Evolutionary conservation across 2,329 filamentous ascomycete species (phyloP).

Genomic region (Zasmidium cellare): DNA sequence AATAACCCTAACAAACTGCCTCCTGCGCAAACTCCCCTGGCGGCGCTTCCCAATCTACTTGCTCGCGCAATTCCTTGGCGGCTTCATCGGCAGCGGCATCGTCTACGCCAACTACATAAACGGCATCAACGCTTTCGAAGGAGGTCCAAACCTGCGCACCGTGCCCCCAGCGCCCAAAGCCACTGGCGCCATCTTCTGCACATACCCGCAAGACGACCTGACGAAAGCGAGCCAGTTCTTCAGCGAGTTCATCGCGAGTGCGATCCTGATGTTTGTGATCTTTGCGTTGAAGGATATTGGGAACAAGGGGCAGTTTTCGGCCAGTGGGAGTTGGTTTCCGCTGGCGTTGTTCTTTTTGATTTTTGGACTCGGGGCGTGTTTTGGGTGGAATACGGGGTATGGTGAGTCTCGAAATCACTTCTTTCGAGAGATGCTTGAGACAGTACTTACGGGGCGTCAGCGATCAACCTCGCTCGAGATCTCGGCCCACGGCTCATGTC

Average conservation of each 20-base stretch:
- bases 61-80: slow-evolving; percentile 65
- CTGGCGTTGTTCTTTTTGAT: slow-evolving; percentile 65
- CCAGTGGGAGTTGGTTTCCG: slow-evolving; percentile 51
- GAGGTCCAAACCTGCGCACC: slow-evolving; percentile 59
- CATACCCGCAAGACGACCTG: slow-evolving; percentile 65
- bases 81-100: slow-evolving; percentile 57
- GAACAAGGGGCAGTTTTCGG: slow-evolving; percentile 36
- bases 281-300: slow-evolving; percentile 63
- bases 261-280: slow-evolving; percentile 68
- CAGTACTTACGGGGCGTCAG: slow-evolving; percentile 62
- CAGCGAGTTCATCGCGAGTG: slow-evolving; percentile 66
- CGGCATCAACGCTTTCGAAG: slow-evolving; percentile 62
- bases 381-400: slow-evolving; percentile 70
- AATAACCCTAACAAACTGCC: slow-evolving; percentile 68
- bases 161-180: slow-evolving; percentile 59
- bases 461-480: slow-evolving; percentile 67
- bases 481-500: slow-evolving; percentile 69
- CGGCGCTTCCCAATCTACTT: slow-evolving; percentile 68
- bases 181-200: slow-evolving; percentile 68
- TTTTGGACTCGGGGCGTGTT: slow-evolving; percentile 66
- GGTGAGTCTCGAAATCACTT: slow-evolving; percentile 44
- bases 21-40: slow-evolving; percentile 69
- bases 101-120: slow-evolving; percentile 52
- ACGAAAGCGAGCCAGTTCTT: slow-evolving; percentile 68
- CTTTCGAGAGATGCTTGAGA: slow-evolving; percentile 66